These are phyloP conservation scores for Schwanniomyces etchellsii DNA, from an alignment of 1,139 yeast species.

Conservation along the genomic window DNA sequence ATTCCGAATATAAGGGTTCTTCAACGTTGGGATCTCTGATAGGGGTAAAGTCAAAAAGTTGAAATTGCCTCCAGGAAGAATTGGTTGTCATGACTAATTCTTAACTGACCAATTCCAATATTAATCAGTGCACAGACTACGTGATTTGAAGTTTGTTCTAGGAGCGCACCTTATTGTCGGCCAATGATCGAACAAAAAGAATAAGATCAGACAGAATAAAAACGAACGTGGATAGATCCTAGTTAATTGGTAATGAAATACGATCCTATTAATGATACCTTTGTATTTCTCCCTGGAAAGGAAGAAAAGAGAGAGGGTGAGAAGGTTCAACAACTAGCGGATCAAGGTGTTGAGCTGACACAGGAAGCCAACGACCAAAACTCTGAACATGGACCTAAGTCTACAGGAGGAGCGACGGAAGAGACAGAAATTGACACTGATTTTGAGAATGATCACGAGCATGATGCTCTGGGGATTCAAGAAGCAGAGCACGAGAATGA, in stretches of 20 bases:
- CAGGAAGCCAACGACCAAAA: too few relatives aligned
- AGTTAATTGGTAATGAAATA: slow-evolving; percentile 21
- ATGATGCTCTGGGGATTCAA: slow-evolving; percentile 3
- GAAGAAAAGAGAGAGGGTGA: too few relatives aligned
- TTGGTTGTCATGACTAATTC: slow-evolving; percentile 14
- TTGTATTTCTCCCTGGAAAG: slow-evolving; percentile 6
- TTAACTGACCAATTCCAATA: too few relatives aligned
- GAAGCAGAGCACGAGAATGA: slow-evolving; percentile 12
- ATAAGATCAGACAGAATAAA: too few relatives aligned
- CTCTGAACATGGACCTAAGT: too few relatives aligned
- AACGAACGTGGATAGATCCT: too few relatives aligned
- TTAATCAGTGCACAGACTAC: too few relatives aligned
- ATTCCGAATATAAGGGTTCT: slow-evolving; percentile 73
- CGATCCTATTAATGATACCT: slow-evolving; percentile 29
- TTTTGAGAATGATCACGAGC: not conserved
- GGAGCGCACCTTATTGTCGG: slow-evolving; percentile 2
- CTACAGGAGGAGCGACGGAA: slow-evolving; percentile 1
- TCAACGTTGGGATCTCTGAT: slow-evolving; percentile 72
- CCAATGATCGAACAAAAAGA: slow-evolving; percentile 1
- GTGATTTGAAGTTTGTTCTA: slow-evolving; percentile 1
- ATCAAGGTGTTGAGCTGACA: too few relatives aligned
- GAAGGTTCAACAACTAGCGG: too few relatives aligned
- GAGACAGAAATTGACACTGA: slow-evolving; percentile 1
- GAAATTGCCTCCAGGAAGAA: slow-evolving; percentile 78
- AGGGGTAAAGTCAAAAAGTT: slow-evolving; percentile 79